phyloP scores from a whole-genome alignment of 306 rosid species.

The Malus sylvestris region DNA sequence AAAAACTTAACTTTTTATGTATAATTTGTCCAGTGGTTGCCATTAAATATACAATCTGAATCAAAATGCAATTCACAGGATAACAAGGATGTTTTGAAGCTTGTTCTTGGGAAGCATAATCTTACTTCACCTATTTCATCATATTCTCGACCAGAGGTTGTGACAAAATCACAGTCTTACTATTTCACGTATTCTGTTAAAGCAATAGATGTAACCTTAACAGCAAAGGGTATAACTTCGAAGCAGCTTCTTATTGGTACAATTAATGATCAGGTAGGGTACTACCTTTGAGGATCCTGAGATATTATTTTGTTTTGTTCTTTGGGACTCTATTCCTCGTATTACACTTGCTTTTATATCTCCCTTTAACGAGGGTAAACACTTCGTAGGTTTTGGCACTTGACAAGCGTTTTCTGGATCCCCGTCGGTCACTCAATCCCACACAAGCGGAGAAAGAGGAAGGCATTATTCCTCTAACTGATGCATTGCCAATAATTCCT shows the following conservation, averaged over 20 bases:
- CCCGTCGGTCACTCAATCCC: conserved; percentile 79
- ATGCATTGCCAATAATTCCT: conserved; percentile 83
- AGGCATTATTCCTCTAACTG: conserved; percentile 93
- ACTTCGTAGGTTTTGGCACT: conserved; percentile 77
- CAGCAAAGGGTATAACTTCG: conserved; percentile 93
- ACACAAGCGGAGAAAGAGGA: conserved; percentile 87
- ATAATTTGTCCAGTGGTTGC: conserved; percentile 1
- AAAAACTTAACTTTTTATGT: conserved; percentile 17
- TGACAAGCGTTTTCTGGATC: conserved; percentile 89
- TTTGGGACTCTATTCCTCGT: not conserved
- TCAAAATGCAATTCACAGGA: conserved; percentile 48
- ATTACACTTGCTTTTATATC: not conserved
- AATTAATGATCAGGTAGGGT: conserved; percentile 80
- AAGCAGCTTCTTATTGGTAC: conserved; percentile 96
- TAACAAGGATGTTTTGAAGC: conserved; percentile 85
- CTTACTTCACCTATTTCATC: conserved; percentile 83
- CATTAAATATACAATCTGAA: conserved; percentile 1
- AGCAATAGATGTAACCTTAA: conserved; percentile 77
- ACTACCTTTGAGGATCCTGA: conserved; percentile 9
- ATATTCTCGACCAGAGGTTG: conserved; percentile 79
- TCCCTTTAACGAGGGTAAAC: not conserved
- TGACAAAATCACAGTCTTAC: conserved; percentile 78
- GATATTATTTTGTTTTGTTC: not conserved
- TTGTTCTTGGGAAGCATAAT: conserved; percentile 93
- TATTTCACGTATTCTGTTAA: conserved; percentile 87